Percentiles rank a stretch among this genome's conserved stretches.
These are phyloP conservation scores for Aureobasidium subglaciale DNA, from an alignment of 2,329 filamentous ascomycete genomes.

Conservation along the genomic window DNA sequence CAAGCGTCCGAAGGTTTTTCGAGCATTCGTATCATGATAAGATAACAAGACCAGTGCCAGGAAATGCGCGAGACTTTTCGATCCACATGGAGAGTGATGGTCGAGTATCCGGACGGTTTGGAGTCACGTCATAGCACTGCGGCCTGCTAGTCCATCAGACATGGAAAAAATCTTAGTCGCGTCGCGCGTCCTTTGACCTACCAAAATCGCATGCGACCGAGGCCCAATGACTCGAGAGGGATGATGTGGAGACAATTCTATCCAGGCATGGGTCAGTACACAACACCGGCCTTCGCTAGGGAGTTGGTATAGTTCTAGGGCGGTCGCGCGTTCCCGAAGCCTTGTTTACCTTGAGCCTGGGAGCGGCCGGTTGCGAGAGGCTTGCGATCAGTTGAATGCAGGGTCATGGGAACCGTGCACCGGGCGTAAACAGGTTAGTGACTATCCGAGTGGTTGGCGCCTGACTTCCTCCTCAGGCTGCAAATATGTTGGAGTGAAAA, in stretches of 20 bases:
- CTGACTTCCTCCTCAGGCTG: neutral
- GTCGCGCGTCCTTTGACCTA: neutral
- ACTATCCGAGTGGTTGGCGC: neutral
- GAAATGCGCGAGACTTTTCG: neutral
- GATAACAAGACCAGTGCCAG: neutral
- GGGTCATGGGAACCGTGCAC: neutral
- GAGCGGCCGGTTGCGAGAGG: neutral
- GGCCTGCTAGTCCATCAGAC: neutral
- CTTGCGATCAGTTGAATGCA: conserved; percentile 1
- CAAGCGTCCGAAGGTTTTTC: neutral
- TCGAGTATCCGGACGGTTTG: neutral
- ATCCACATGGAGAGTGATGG: neutral
- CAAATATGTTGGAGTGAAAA: neutral
- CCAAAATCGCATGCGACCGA: neutral
- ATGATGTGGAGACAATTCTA: neutral
- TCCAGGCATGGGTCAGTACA: conserved; percentile 6
- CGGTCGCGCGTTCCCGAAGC: neutral
- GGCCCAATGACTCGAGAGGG: neutral
- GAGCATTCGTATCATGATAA: neutral
- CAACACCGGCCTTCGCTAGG: neutral
- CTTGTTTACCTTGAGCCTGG: neutral
- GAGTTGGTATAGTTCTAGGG: neutral
- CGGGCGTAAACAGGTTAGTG: neutral
- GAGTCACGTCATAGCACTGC: neutral
- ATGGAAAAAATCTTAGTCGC: conserved; percentile 2